Conservation (phyloP, 495 filamentous ascomycete genomes). For the Daldinia grandis region DNA sequence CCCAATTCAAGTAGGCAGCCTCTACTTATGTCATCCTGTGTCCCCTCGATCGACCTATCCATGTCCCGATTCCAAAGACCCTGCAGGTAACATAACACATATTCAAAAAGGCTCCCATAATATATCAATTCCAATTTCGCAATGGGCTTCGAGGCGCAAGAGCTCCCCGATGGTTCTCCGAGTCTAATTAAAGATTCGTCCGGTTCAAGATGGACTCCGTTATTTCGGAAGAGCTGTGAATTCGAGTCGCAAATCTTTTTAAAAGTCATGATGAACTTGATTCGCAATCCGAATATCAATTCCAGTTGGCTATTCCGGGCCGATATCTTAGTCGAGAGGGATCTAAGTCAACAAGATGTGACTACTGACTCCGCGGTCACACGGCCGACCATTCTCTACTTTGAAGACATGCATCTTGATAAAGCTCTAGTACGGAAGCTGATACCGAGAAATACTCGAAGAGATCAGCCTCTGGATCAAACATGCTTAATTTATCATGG, state of each 20-base stretch:
- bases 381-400: conserved; percentile 45
- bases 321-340: conserved; percentile 72
- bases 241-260: conserved; percentile 68
- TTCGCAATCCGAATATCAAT: conserved; percentile 87
- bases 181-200: conserved; percentile 44
- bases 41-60: conserved; percentile 27
- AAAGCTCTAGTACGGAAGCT: conserved; percentile 75
- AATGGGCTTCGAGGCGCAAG: conserved; percentile 47
- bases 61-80: conserved; percentile 12
- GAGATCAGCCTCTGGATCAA: conserved; percentile 78
- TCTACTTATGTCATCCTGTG: conserved; percentile 27
- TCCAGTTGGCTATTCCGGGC: conserved; percentile 84
- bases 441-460: conserved; percentile 79
- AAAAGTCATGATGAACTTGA: conserved; percentile 73
- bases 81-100: conserved; percentile 21
- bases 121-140: conserved; percentile 26
- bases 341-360: conserved; percentile 38
- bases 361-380: conserved; percentile 42
- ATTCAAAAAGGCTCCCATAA: conserved; percentile 7
- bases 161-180: conserved; percentile 47
- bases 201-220: conserved; percentile 56
- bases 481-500: conserved; percentile 75
- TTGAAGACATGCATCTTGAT: conserved; percentile 62
- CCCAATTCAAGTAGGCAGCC: conserved; percentile 8
- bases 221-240: conserved; percentile 61